A percentile compares a stretch with the other conserved stretches of the same genome.
Evolutionary conservation across 2,329 filamentous ascomycete species (phyloP).

Genomic region (Bipolaris cookei): DNA sequence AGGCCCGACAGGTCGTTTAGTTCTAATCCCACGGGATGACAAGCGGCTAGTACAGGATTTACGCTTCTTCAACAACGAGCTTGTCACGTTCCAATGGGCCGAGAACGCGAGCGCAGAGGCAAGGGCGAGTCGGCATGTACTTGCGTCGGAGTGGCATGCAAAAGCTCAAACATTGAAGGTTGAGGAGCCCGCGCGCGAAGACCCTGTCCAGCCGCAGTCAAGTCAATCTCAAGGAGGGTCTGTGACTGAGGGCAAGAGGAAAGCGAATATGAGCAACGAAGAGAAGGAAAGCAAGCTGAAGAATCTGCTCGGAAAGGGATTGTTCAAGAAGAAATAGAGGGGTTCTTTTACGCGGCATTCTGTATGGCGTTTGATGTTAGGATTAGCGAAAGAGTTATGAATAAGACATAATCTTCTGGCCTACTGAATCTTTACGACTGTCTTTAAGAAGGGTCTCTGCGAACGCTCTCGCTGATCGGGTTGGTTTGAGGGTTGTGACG

Average conservation of each 20-base stretch:
- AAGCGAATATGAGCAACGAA: constrained; percentile 36
- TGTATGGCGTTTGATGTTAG: not conserved
- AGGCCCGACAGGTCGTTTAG: constrained; percentile 58
- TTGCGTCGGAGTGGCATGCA: constrained; percentile 64
- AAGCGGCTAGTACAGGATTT: constrained; percentile 74
- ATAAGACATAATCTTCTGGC: not conserved
- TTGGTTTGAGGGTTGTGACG: not conserved
- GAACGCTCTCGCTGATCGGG: not conserved
- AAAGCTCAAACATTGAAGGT: constrained; percentile 72
- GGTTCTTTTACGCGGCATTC: not conserved
- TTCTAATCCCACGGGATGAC: constrained; percentile 52
- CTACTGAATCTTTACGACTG: not conserved
- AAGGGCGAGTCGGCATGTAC: constrained; percentile 61
- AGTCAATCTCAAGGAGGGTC: constrained; percentile 19
- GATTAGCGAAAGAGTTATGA: not conserved
- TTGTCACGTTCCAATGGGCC: constrained; percentile 80
- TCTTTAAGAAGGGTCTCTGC: not conserved
- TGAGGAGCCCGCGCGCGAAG: constrained; percentile 55
- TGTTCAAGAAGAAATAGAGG: constrained; percentile 44
- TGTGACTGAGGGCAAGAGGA: constrained; percentile 43
- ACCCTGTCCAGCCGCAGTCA: constrained; percentile 12
- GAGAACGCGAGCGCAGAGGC: constrained; percentile 64
- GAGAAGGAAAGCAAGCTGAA: constrained; percentile 52
- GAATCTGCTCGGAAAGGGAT: constrained; percentile 45
- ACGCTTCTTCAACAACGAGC: constrained; percentile 71